Evolutionary conservation across 805 yeast genomes (phyloP).

Genomic region (Pichia heedii): DNA sequence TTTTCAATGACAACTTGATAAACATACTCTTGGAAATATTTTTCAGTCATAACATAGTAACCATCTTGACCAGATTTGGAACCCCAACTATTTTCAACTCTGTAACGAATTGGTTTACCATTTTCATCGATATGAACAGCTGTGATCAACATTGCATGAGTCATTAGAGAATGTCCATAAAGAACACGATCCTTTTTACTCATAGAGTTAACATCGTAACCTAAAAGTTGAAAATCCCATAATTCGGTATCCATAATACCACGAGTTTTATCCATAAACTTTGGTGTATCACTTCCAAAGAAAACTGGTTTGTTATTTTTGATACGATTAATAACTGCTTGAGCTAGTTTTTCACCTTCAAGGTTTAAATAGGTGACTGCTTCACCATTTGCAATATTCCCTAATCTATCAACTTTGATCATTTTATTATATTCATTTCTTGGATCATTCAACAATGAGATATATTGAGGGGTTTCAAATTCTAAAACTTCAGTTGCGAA

Average conservation of each 20-base stretch:
- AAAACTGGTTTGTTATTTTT: constrained; percentile 71
- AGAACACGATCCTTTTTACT: constrained; percentile 60
- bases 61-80: constrained; percentile 59
- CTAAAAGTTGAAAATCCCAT: constrained; percentile 53
- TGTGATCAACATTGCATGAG: constrained; percentile 84
- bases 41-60: constrained; percentile 61
- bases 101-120: constrained; percentile 56
- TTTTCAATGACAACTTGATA: constrained; percentile 59
- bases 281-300: constrained; percentile 87
- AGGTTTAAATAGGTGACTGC: constrained; percentile 65
- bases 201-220: constrained; percentile 40
- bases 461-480: constrained; percentile 41
- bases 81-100: constrained; percentile 78
- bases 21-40: constrained; percentile 66
- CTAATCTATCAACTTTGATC: constrained; percentile 64
- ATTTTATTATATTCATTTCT: constrained; percentile 59
- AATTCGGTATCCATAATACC: constrained; percentile 70
- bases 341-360: constrained; percentile 48
- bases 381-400: constrained; percentile 64
- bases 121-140: constrained; percentile 66
- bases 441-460: constrained; percentile 76
- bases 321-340: constrained; percentile 58
- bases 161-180: constrained; percentile 69
- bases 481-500: constrained; percentile 50
- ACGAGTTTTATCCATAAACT: constrained; percentile 49